These are phyloP conservation scores for Auriscalpium microsporum DNA, from an alignment of 768 basidiomycete genomes.

Conservation along the genomic window DNA sequence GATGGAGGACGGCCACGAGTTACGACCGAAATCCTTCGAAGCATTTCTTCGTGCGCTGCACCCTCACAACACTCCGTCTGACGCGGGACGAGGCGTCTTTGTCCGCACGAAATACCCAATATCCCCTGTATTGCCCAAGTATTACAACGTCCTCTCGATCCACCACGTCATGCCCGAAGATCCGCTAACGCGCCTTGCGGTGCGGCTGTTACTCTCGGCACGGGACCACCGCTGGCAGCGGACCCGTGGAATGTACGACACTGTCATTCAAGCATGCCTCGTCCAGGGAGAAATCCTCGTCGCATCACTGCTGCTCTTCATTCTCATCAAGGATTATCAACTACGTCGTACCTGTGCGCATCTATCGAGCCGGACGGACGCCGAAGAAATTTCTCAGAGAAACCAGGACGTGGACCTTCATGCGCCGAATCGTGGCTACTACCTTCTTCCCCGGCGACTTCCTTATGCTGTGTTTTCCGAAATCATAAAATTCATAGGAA, in stretches of 20 bases:
- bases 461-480: neutral
- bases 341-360: slow-evolving; percentile 18
- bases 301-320: slow-evolving; percentile 62
- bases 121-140: neutral
- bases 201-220: slow-evolving; percentile 45
- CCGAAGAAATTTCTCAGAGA: slow-evolving; percentile 15
- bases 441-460: slow-evolving; percentile 24
- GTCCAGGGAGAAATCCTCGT: slow-evolving; percentile 74
- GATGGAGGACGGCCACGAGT: slow-evolving; percentile 42
- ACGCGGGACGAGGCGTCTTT: slow-evolving; percentile 7
- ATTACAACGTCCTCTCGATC: slow-evolving; percentile 21
- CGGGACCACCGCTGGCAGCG: slow-evolving; percentile 47
- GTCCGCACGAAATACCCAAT: slow-evolving; percentile 1
- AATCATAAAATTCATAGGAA: slow-evolving; percentile 14
- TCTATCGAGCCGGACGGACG: slow-evolving; percentile 17
- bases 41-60: slow-evolving; percentile 26
- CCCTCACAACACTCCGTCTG: slow-evolving; percentile 13
- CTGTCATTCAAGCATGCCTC: slow-evolving; percentile 54
- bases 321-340: slow-evolving; percentile 59
- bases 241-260: slow-evolving; percentile 51
- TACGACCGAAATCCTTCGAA: slow-evolving; percentile 45
- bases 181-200: slow-evolving; percentile 38
- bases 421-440: slow-evolving; percentile 28
- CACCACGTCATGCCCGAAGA: slow-evolving; percentile 29
- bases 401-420: slow-evolving; percentile 15